phyloP scores from a whole-genome alignment of 495 filamentous ascomycete genomes.

The Umbilicaria muhlenbergii region DNA sequence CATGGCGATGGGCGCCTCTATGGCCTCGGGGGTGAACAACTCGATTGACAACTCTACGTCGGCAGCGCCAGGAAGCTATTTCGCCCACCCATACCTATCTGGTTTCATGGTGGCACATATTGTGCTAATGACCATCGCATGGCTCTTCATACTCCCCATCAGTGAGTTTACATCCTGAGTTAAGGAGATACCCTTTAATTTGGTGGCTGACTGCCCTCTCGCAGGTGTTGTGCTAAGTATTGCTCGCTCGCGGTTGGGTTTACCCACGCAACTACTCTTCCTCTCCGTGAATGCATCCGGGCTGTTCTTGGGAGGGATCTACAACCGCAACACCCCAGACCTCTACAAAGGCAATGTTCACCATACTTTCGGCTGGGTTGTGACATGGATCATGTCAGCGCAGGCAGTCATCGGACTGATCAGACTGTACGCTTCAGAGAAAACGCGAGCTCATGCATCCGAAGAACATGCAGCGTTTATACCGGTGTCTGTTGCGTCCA shows the following conservation, averaged over 20 bases:
- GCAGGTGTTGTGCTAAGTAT: constrained; percentile 82
- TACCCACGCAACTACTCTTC: constrained; percentile 64
- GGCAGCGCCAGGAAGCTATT: constrained; percentile 47
- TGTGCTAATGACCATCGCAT: constrained; percentile 58
- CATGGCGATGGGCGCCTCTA: not conserved
- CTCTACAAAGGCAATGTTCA: constrained; percentile 82
- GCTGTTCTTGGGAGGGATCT: constrained; percentile 55
- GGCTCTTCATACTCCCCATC: constrained; percentile 72
- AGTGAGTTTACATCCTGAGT: constrained; percentile 34
- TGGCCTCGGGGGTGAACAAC: too few relatives aligned
- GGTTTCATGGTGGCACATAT: constrained; percentile 66
- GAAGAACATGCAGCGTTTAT: constrained; percentile 40
- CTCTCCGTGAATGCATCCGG: constrained; percentile 54
- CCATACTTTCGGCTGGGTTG: constrained; percentile 77
- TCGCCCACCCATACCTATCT: constrained; percentile 48
- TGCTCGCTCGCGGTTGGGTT: constrained; percentile 57
- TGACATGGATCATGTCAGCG: constrained; percentile 51
- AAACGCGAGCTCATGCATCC: constrained; percentile 8
- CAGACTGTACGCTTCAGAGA: constrained; percentile 29
- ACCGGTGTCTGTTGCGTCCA: constrained; percentile 51
- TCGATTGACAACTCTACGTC: not conserved
- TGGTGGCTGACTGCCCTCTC: not conserved
- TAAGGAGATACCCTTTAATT: not conserved
- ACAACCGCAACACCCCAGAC: constrained; percentile 72
- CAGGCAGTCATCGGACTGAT: constrained; percentile 58